A percentile compares a stretch with the other conserved stretches of the same genome.
Conservation (phyloP, 495 filamentous ascomycete genomes). For the Podospora australis region DNA sequence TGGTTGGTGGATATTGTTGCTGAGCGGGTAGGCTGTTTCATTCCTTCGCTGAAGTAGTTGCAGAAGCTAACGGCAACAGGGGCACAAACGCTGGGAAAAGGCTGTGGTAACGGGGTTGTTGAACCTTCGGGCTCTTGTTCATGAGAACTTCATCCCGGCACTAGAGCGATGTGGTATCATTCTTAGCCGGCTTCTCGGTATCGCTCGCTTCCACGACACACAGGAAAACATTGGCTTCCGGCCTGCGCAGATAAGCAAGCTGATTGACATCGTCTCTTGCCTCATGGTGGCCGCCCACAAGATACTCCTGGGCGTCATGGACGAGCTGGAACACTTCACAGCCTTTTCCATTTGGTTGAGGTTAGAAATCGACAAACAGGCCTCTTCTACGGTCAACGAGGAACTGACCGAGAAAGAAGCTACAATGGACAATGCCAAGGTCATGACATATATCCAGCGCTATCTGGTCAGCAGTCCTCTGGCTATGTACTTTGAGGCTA, state of each 20-base stretch:
- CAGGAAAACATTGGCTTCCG: slow-evolving; percentile 60
- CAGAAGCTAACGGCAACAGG: slow-evolving; percentile 42
- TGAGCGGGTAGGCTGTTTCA: slow-evolving; percentile 59
- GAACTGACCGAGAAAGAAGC: slow-evolving; percentile 51
- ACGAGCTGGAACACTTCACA: slow-evolving; percentile 71
- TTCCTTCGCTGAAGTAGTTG: background rate
- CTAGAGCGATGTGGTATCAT: slow-evolving; percentile 79
- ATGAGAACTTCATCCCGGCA: slow-evolving; percentile 82
- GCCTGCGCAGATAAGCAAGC: slow-evolving; percentile 39
- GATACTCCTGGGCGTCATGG: slow-evolving; percentile 62
- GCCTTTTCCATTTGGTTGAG: slow-evolving; percentile 82
- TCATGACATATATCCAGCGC: slow-evolving; percentile 47
- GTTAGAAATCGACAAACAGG: slow-evolving; percentile 67
- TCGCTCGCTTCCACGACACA: slow-evolving; percentile 73
- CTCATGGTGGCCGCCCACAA: slow-evolving; percentile 68
- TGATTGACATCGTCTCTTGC: slow-evolving; percentile 67
- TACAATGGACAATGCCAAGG: slow-evolving; percentile 47
- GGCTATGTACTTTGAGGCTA: slow-evolving; percentile 33
- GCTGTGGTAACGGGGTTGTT: slow-evolving; percentile 69
- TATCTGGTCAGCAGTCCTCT: slow-evolving; percentile 44
- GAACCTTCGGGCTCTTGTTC: slow-evolving; percentile 67
- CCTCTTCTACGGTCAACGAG: slow-evolving; percentile 35
- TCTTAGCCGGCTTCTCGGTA: slow-evolving; percentile 73
- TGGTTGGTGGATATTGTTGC: slow-evolving; percentile 84
- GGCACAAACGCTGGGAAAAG: slow-evolving; percentile 94